Conservation (phyloP, 768 basidiomycete species). For the Mycena vitilis region DNA sequence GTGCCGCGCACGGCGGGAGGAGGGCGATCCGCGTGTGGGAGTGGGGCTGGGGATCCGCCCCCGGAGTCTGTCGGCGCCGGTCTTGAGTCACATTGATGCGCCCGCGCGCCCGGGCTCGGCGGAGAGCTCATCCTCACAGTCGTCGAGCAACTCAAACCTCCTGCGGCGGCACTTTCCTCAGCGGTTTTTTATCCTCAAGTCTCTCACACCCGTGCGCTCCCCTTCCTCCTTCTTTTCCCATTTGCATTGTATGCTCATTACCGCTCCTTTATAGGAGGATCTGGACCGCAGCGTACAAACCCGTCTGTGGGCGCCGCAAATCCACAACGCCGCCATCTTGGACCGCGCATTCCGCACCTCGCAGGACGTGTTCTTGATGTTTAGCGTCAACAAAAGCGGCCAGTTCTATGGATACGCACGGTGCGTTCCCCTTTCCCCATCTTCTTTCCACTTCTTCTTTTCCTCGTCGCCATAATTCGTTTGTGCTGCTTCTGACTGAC, state of each 20-base stretch:
- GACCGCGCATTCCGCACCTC: conserved; percentile 94
- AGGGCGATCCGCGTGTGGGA: conserved; percentile 89
- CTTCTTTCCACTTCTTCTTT: conserved; percentile 9
- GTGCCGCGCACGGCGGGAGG: conserved; percentile 81
- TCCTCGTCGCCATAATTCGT: too few relatives aligned
- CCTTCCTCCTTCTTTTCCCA: conserved; percentile 12
- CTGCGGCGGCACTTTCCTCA: conserved; percentile 81
- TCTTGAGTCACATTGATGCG: conserved; percentile 21
- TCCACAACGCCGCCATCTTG: conserved; percentile 89
- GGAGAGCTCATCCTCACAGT: conserved; percentile 71
- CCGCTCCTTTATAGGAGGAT: conserved; percentile 62
- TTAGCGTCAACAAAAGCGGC: conserved; percentile 93
- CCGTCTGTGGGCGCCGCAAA: conserved; percentile 92
- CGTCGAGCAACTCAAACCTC: conserved; percentile 88
- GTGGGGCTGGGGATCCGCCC: conserved; percentile 89
- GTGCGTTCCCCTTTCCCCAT: conserved; percentile 50
- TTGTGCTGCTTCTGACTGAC: too few relatives aligned
- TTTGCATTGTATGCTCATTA: too few relatives aligned
- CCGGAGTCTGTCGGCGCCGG: conserved; percentile 60
- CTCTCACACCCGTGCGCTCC: conserved; percentile 75
- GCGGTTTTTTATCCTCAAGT: conserved; percentile 95
- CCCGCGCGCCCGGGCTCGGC: conserved; percentile 25
- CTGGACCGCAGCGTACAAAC: conserved; percentile 82
- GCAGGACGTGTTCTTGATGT: conserved; percentile 88
- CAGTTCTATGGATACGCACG: conserved; percentile 95